Conservation (phyloP, 2,329 filamentous ascomycete species). For the Aspergillus eucalypticola region DNA sequence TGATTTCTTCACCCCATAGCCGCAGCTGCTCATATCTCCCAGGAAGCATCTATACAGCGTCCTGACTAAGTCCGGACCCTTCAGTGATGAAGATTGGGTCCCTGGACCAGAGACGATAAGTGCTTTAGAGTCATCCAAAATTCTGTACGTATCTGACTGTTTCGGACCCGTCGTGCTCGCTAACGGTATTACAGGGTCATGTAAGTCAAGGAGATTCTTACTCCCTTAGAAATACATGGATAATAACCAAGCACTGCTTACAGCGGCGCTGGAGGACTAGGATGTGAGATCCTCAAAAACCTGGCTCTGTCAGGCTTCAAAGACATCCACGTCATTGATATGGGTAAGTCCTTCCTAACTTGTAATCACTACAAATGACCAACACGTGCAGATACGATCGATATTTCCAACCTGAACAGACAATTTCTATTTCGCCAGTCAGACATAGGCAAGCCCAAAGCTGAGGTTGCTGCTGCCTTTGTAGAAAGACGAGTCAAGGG, state of each 20-base stretch:
- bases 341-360: constrained; percentile 61
- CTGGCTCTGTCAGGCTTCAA: constrained; percentile 93
- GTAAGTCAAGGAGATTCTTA: constrained; percentile 37
- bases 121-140: constrained; percentile 68
- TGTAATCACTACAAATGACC: constrained; percentile 2
- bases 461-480: constrained; percentile 87
- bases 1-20: background rate
- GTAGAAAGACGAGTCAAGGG: constrained; percentile 87
- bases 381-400: constrained; percentile 77
- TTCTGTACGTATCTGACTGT: constrained; percentile 59
- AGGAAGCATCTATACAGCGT: constrained; percentile 86
- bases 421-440: constrained; percentile 92
- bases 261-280: constrained; percentile 89
- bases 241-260: constrained; percentile 29
- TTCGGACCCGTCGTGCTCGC: constrained; percentile 12
- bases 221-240: constrained; percentile 6
- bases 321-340: constrained; percentile 97
- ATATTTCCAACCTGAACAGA: constrained; percentile 95
- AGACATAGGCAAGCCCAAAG: constrained; percentile 92
- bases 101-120: constrained; percentile 55
- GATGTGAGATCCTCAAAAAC: constrained; percentile 96
- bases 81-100: constrained; percentile 66
- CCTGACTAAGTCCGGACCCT: constrained; percentile 74
- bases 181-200: constrained; percentile 50
- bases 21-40: constrained; percentile 18